Percentiles rank a stretch among this genome's conserved stretches.
Evolutionary conservation across 1,284 basidiomycete species (phyloP).

Genomic region (Puccinia polysora): DNA sequence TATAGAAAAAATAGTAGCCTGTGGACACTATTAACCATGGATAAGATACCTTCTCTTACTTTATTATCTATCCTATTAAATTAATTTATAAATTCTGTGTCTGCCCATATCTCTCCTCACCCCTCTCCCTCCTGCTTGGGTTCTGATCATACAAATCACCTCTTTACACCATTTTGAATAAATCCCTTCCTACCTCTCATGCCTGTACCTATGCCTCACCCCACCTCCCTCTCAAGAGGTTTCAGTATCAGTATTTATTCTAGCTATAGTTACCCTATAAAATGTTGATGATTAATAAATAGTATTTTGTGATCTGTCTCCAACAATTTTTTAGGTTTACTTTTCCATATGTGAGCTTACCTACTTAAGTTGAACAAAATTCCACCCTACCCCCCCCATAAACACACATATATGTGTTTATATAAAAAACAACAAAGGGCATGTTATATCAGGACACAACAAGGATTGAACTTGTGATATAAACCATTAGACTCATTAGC

Average conservation of each 20-base stretch:
- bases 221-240: background rate
- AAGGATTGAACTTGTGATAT: too few relatives aligned
- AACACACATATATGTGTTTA: too few relatives aligned
- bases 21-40: conserved; percentile 7
- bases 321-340: conserved; percentile 4
- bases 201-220: conserved; percentile 3
- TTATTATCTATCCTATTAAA: conserved; percentile 1
- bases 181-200: conserved; percentile 2
- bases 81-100: conserved; percentile 10
- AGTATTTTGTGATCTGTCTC: conserved; percentile 9
- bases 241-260: conserved; percentile 2
- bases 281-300: conserved; percentile 8
- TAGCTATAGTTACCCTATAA: conserved; percentile 7
- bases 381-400: background rate
- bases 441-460: too few relatives aligned
- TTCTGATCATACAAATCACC: conserved; percentile 2
- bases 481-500: too few relatives aligned
- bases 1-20: background rate
- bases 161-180: background rate
- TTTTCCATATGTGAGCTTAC: conserved; percentile 9
- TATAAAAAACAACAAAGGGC: too few relatives aligned
- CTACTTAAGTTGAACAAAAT: conserved; percentile 8
- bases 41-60: conserved; percentile 8
- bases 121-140: background rate
- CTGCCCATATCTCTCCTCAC: background rate